Evolutionary conservation across 176 grass and related monocot species (phyloP).

Genomic region (Poa pratensis): DNA sequence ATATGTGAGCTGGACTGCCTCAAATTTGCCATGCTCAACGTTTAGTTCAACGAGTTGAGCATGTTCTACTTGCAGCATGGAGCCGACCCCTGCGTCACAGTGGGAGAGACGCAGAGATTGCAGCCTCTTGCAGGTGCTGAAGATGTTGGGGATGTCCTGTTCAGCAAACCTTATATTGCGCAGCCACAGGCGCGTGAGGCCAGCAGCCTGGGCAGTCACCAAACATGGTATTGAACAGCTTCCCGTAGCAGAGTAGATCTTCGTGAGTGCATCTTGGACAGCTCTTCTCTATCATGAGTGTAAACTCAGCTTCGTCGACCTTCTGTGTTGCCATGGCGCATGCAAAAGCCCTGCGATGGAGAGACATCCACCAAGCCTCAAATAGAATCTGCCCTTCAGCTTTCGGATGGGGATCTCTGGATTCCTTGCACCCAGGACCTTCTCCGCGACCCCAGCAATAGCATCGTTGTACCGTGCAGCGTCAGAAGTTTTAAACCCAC

Average conservation of each 20-base stretch:
- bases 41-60: background rate
- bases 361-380: background rate
- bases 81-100: background rate
- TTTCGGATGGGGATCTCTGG: background rate
- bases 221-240: background rate
- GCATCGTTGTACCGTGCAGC: background rate
- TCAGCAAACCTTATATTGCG: background rate
- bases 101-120: background rate
- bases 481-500: background rate
- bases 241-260: background rate
- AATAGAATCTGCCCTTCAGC: background rate
- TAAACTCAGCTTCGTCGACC: background rate
- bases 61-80: background rate
- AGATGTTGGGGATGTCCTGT: background rate
- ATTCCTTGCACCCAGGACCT: background rate
- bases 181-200: background rate
- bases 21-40: background rate
- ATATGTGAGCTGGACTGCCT: background rate
- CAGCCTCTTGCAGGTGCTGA: background rate
- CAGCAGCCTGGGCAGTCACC: background rate
- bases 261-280: background rate
- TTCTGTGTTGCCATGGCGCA: background rate
- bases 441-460: background rate
- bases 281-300: background rate
- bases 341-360: background rate